Evolutionary conservation across 177 flowering plant genomes (phyloP).

Genomic region (Tripterygium wilfordii): DNA sequence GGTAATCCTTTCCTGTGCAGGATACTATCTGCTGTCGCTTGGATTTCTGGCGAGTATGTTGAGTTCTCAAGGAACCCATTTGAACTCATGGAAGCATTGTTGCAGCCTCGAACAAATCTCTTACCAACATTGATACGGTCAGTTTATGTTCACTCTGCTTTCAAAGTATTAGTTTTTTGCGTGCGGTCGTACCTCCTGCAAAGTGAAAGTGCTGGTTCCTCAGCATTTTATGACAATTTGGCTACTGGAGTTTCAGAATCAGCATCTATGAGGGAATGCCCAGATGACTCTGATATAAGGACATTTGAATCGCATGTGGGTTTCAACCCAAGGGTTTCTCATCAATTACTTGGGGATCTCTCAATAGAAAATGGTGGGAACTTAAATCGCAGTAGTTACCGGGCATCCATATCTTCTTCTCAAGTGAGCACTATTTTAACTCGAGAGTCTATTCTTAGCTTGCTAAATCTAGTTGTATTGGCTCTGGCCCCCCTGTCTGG

Average conservation of each 20-base stretch:
- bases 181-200: conserved; percentile 40
- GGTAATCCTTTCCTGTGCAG: conserved; percentile 66
- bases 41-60: conserved; percentile 88
- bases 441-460: conserved; percentile 40
- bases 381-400: too few species aligned
- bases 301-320: conserved; percentile 21
- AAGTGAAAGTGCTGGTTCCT: conserved; percentile 10
- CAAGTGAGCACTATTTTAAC: conserved; percentile 19
- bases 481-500: conserved; percentile 51
- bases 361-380: conserved; percentile 15
- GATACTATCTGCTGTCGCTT: conserved; percentile 83
- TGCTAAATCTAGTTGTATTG: conserved; percentile 48
- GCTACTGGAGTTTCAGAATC: conserved; percentile 14
- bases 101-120: conserved; percentile 84
- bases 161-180: conserved; percentile 67
- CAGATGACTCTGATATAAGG: conserved; percentile 20
- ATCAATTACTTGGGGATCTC: conserved; percentile 17
- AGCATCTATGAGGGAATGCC: conserved; percentile 10
- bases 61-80: conserved; percentile 67
- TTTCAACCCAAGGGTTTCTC: conserved; percentile 23
- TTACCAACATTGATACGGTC: conserved; percentile 72
- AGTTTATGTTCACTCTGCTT: conserved; percentile 74
- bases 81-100: conserved; percentile 76
- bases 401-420: conserved; percentile 18
- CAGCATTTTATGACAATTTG: conserved; percentile 26